Percentiles rank a stretch among this genome's conserved stretches.
phyloP scores from a whole-genome alignment of 495 filamentous ascomycete species.

The Elasticomyces elasticus region DNA sequence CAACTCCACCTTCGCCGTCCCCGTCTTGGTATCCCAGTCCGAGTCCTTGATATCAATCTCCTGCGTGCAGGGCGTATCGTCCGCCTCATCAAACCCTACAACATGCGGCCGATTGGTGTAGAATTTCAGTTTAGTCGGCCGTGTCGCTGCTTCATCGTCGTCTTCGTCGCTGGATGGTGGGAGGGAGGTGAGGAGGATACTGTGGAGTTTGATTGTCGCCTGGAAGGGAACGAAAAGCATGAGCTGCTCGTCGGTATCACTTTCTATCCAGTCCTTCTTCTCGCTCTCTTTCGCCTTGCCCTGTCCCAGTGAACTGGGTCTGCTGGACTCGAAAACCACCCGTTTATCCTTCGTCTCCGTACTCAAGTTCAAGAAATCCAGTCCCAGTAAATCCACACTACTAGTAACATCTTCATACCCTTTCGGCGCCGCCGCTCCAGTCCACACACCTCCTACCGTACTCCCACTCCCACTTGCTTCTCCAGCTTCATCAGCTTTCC shows the following conservation, averaged over 20 bases:
- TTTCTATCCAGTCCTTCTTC: slow-evolving; percentile 79
- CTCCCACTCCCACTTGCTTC: slow-evolving; percentile 34
- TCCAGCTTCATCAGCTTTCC: slow-evolving; percentile 36
- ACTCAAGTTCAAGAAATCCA: slow-evolving; percentile 82
- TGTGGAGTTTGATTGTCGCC: slow-evolving; percentile 80
- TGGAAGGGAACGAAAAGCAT: slow-evolving; percentile 91
- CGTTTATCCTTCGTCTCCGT: slow-evolving; percentile 55
- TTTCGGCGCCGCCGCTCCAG: slow-evolving; percentile 61
- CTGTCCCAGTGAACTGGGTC: slow-evolving; percentile 52
- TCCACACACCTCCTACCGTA: slow-evolving; percentile 45
- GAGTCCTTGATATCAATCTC: slow-evolving; percentile 55
- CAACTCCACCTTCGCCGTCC: slow-evolving; percentile 70
- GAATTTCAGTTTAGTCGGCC: slow-evolving; percentile 74
- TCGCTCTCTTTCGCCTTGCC: slow-evolving; percentile 27
- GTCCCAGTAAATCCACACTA: slow-evolving; percentile 63
- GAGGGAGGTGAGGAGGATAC: slow-evolving; percentile 77
- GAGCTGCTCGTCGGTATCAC: slow-evolving; percentile 95
- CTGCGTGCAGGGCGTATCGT: slow-evolving; percentile 72
- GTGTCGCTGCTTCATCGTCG: slow-evolving; percentile 44
- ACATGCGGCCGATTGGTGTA: slow-evolving; percentile 81
- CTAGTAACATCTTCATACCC: slow-evolving; percentile 77
- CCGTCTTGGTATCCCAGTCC: slow-evolving; percentile 79
- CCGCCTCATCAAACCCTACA: slow-evolving; percentile 90
- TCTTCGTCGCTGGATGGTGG: slow-evolving; percentile 36
- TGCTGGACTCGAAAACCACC: slow-evolving; percentile 58